A percentile compares a stretch with the other conserved stretches of the same genome.
These are phyloP conservation scores for Cyberlindnera maritima DNA, from an alignment of 805 yeast species.

Conservation along the genomic window DNA sequence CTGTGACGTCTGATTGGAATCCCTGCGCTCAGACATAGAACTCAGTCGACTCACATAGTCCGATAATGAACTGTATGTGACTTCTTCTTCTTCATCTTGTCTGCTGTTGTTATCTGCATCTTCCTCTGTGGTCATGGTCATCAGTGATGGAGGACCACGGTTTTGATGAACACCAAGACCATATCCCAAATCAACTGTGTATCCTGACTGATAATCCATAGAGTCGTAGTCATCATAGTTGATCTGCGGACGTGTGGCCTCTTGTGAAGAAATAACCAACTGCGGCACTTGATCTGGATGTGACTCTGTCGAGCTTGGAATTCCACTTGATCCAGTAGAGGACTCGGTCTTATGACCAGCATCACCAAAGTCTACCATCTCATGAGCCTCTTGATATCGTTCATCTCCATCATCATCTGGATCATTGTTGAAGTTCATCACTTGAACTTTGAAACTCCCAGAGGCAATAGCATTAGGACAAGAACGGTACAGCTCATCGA, in stretches of 20 bases:
- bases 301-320: neutral
- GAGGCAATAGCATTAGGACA: constrained; percentile 57
- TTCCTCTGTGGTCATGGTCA: constrained; percentile 22
- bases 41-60: constrained; percentile 25
- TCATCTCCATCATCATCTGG: neutral
- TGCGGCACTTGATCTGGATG: neutral
- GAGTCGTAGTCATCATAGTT: constrained; percentile 10
- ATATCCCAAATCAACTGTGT: constrained; percentile 26
- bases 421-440: constrained; percentile 7
- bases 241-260: neutral
- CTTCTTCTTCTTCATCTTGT: neutral
- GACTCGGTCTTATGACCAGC: neutral
- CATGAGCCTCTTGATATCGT: neutral
- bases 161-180: constrained; percentile 23
- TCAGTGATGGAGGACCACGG: constrained; percentile 28
- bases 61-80: constrained; percentile 12
- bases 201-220: constrained; percentile 13
- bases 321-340: constrained; percentile 3
- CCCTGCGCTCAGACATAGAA: constrained; percentile 10
- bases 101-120: constrained; percentile 1
- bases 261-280: neutral
- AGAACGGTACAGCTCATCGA: constrained; percentile 67
- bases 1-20: neutral
- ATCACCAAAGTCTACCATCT: neutral
- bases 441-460: constrained; percentile 34